Evolutionary conservation across 2,329 filamentous ascomycete species (phyloP), one percentile per base, ranked within the genome.

Genomic region (Fusarium oxysporum): DNA sequence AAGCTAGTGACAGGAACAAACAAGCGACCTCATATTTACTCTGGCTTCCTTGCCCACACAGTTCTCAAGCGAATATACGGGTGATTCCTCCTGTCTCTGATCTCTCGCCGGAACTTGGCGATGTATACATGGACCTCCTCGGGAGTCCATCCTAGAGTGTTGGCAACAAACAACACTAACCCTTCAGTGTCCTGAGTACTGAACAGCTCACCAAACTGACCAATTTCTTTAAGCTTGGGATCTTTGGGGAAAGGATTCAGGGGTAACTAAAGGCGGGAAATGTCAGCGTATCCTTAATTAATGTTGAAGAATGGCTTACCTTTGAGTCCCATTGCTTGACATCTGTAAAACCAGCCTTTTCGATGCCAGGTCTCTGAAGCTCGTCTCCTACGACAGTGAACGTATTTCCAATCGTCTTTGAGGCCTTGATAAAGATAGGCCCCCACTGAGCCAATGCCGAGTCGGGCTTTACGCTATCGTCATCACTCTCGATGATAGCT

Each of bases 311-410:
- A 3, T 19, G 7, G 2, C 41, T 4, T 43, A 68, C 62, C 56
- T 74, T 75, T 37, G 56, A 71, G 14, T 75, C 62, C 65, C 62
- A 75, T 40, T 72, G 47, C 13, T 75, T 51, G n/a, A 74, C 57
- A 5, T 75, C 69, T 11, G 44, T 53, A 33, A 74, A 74, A 1
- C 72, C 72, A 11, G 69, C 65, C 6, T 48, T 47, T 13, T 74
- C 62, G 25, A 73, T 47, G 1, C 56, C 65, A 13, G 51, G 54
- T 19, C 44, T 59, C 21, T 75, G 65, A 8, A 71, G n/a, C 11
- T 60, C 40, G n/a, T 74, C 57, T 6, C 56, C 72, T 48, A 70
- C 12, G 21, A 74, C 66, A 6, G 72, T 75, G 19, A 74, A 74
- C 0, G 72, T 70, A 16, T 74, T 69, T 1, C 72, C 72, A 8